Base-by-base conservation (phyloP, 2,329 filamentous ascomycete species). In the Geosmithia flava region DNA sequence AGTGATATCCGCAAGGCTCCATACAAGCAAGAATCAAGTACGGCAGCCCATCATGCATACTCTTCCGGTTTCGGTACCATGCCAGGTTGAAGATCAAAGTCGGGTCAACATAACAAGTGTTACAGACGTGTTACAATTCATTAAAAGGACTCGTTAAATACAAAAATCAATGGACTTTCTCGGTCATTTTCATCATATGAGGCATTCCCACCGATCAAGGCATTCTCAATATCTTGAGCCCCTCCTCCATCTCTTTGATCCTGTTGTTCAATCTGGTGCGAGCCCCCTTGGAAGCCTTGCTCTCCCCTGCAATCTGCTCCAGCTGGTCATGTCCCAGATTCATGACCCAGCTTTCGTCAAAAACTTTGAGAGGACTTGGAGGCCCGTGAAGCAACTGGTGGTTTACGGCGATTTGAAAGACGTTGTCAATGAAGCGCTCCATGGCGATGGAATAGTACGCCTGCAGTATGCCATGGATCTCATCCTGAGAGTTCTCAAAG, bases 361-460 rank as follows among this genome's bases (percentile, higher is more conserved):
- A 60, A 13, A 63, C 51, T 0, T 30, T 41, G 15, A 65, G 53
- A 1, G 62, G 62, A 2, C 57, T 61, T 0, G 49, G 37, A 0
- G 53, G 49, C 0, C 61, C 61, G 19, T 47, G 46, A 1, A 66
- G 46, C 1, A 65, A 55, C 4, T 46, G 42, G 43, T 59, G 52
- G 40, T 56, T 54, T 6, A 66, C 58, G 0, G 55, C 61, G 27
- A 62, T 60, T 2, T 54, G 56, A 48, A 59, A 62, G 20, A 68
- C 47, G 44, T 63, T 63, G 51, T 67, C 64, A 19, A 65, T 55
- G 46, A 66, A 65, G 1, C 59, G 57, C 7, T 60, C 54, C 5
- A 54, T 53, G 0, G 63, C 59, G 0, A 65, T 47, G 7, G 55
- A 53, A 45, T 67, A 66, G 54, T 66, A 67, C 0, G 62, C 55